A percentile compares a stretch with the other conserved stretches of the same genome.
phyloP scores from a whole-genome alignment of 1,284 basidiomycete genomes.

The Kalmanozyma brasiliensis region DNA sequence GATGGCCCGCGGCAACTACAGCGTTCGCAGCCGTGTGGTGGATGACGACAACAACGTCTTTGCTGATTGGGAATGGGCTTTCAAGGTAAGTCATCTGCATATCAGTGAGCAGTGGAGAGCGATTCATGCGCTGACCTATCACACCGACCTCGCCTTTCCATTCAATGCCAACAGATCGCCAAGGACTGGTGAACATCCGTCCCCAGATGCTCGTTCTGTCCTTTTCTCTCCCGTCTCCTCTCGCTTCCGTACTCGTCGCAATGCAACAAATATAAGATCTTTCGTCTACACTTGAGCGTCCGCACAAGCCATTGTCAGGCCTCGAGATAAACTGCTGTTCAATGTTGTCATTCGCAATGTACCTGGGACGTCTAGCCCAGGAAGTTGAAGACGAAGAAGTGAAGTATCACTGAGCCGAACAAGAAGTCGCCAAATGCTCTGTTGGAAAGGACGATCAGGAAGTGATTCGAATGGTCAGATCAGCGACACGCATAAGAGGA shows the following conservation, averaged over 20 bases:
- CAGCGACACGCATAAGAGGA: not conserved
- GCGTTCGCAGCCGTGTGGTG: slow-evolving; percentile 79
- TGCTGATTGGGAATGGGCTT: slow-evolving; percentile 72
- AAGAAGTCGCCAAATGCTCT: slow-evolving; percentile 88
- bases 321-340: too few relatives aligned
- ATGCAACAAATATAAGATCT: too few relatives aligned
- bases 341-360: too few relatives aligned
- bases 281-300: too few relatives aligned
- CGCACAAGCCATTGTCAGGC: too few relatives aligned
- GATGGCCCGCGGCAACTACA: slow-evolving; percentile 82
- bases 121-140: too few relatives aligned
- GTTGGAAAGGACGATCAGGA: slow-evolving; percentile 16
- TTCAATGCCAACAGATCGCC: slow-evolving; percentile 28
- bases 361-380: slow-evolving; percentile 72
- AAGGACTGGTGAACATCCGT: slow-evolving; percentile 48
- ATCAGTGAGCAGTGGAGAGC: too few relatives aligned
- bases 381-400: slow-evolving; percentile 99
- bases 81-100: slow-evolving; percentile 54
- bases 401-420: slow-evolving; percentile 89
- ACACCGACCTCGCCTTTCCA: too few relatives aligned
- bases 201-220: slow-evolving; percentile 1
- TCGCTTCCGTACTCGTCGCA: slow-evolving; percentile 9
- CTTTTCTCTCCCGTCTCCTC: too few relatives aligned
- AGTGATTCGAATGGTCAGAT: slow-evolving; percentile 10
- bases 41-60: slow-evolving; percentile 79